These are phyloP conservation scores for Bipolaris oryzae DNA, from an alignment of 2,329 filamentous ascomycete genomes.

Conservation along the genomic window DNA sequence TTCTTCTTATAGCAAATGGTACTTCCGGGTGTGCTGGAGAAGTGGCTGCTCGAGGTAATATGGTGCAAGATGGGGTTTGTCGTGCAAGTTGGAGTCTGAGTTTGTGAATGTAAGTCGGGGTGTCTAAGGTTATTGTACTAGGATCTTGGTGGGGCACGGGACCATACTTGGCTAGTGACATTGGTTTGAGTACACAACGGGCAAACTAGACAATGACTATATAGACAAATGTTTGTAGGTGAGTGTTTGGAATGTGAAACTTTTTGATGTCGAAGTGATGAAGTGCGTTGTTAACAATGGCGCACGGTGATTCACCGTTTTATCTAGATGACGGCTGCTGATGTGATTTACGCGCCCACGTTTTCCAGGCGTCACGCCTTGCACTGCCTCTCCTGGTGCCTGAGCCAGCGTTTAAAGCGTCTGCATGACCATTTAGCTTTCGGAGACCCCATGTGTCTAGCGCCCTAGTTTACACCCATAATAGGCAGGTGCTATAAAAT, in stretches of 20 bases:
- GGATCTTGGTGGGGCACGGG: constrained; percentile 13
- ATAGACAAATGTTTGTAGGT: background rate
- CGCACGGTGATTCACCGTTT: constrained; percentile 2
- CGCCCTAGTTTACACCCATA: background rate
- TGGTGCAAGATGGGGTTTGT: constrained; percentile 19
- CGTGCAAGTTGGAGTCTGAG: constrained; percentile 11
- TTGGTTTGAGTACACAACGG: background rate
- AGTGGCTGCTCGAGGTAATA: constrained; percentile 13
- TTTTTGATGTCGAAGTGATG: background rate
- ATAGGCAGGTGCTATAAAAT: background rate
- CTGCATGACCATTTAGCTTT: background rate
- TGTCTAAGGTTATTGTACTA: constrained; percentile 8
- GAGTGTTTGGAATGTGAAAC: constrained; percentile 2
- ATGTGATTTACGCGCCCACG: background rate
- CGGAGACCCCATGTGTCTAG: background rate
- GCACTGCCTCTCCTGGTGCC: background rate
- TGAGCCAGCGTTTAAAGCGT: background rate
- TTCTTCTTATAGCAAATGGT: constrained; percentile 6
- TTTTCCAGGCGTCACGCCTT: background rate
- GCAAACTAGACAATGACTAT: constrained; percentile 12
- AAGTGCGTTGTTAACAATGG: constrained; percentile 3
- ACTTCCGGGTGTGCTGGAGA: constrained; percentile 10
- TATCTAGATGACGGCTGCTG: constrained; percentile 7
- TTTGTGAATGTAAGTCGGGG: constrained; percentile 8
- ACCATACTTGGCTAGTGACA: constrained; percentile 18